Percentiles rank a stretch among this genome's conserved stretches.
Evolutionary conservation across 2,329 filamentous ascomycete species (phyloP).

Genomic region (Fusarium sublunatum): DNA sequence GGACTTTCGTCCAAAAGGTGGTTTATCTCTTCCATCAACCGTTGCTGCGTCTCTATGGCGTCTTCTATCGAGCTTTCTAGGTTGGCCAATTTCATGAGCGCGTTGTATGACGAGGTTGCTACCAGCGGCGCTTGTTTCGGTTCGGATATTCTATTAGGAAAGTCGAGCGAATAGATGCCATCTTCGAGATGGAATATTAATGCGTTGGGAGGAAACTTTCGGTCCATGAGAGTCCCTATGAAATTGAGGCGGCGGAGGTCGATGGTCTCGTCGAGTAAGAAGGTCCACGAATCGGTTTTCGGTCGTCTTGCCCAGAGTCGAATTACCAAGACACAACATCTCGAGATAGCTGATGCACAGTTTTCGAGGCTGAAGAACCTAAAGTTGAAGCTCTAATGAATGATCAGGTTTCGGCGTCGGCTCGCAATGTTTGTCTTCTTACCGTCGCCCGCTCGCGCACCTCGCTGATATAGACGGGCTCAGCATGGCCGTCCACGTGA

Average conservation of each 20-base stretch:
- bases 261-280: constrained; percentile 78
- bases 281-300: constrained; percentile 61
- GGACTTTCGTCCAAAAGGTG: constrained; percentile 59
- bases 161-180: constrained; percentile 84
- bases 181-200: constrained; percentile 87
- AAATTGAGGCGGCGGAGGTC: constrained; percentile 81
- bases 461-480: constrained; percentile 93
- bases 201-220: constrained; percentile 82
- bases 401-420: constrained; percentile 7
- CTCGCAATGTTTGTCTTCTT: constrained; percentile 29
- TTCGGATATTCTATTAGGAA: constrained; percentile 63
- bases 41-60: constrained; percentile 79
- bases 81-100: constrained; percentile 87
- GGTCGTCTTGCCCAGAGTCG: constrained; percentile 78
- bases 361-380: constrained; percentile 80
- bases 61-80: constrained; percentile 93
- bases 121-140: constrained; percentile 64
- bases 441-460: constrained; percentile 79
- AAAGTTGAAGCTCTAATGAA: constrained; percentile 81
- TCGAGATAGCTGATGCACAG: constrained; percentile 71
- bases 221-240: constrained; percentile 76
- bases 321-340: constrained; percentile 72
- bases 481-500: constrained; percentile 72
- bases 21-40: constrained; percentile 83
- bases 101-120: constrained; percentile 83